phyloP scores from a whole-genome alignment of 768 basidiomycete species.

The Auricularia auricula-judae region DNA sequence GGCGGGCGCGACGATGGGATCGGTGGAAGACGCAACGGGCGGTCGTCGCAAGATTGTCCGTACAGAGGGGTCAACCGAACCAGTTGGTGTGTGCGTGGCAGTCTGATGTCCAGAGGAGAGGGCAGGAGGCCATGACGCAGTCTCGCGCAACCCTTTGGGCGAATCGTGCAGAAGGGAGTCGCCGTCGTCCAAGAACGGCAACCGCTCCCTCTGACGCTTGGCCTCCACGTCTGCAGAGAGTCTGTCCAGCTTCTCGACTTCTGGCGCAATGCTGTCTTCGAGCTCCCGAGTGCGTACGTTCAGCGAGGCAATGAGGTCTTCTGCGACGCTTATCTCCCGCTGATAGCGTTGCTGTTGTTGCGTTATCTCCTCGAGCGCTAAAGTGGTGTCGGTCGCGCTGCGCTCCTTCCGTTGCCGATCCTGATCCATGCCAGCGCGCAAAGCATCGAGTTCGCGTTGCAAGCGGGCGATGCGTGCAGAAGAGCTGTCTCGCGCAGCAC shows the following conservation, averaged over 20 bases:
- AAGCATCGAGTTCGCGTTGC: slow-evolving; percentile 45
- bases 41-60: background rate
- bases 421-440: slow-evolving; percentile 43
- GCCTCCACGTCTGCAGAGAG: slow-evolving; percentile 52
- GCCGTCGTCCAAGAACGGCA: slow-evolving; percentile 22
- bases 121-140: slow-evolving; percentile 18
- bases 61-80: background rate
- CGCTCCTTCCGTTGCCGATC: slow-evolving; percentile 40
- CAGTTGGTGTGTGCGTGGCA: background rate
- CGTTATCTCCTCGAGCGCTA: slow-evolving; percentile 33
- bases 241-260: slow-evolving; percentile 33
- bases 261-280: slow-evolving; percentile 56
- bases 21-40: background rate
- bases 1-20: background rate
- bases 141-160: slow-evolving; percentile 10
- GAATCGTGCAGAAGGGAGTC: slow-evolving; percentile 8
- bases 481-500: slow-evolving; percentile 51
- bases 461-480: slow-evolving; percentile 45
- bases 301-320: slow-evolving; percentile 54
- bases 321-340: slow-evolving; percentile 50
- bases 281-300: slow-evolving; percentile 59
- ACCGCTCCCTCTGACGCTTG: slow-evolving; percentile 36
- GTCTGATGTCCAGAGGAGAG: background rate
- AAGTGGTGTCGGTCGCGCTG: slow-evolving; percentile 25
- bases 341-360: slow-evolving; percentile 43